phyloP scores from a whole-genome alignment of 2,329 filamentous ascomycete species.

The Colletotrichum ledebouriae region DNA sequence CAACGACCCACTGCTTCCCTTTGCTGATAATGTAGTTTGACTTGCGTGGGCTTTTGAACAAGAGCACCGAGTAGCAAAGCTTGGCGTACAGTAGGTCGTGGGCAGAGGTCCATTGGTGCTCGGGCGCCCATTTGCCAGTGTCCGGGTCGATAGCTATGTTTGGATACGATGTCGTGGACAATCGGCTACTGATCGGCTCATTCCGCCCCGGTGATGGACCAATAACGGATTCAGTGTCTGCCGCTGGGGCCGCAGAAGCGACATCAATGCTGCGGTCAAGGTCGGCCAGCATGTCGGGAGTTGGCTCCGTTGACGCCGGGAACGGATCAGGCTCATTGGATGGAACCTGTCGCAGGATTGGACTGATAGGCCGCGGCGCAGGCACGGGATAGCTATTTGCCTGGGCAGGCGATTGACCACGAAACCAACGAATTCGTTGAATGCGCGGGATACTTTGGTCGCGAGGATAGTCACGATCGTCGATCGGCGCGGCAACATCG shows the following conservation, averaged over 20 bases:
- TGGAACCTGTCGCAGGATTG: slow-evolving; percentile 17
- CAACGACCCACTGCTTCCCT: slow-evolving; percentile 70
- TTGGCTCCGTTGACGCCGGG: slow-evolving; percentile 36
- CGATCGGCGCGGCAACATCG: slow-evolving; percentile 77
- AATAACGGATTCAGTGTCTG: slow-evolving; percentile 26
- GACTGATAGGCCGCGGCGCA: slow-evolving; percentile 37
- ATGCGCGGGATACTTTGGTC: slow-evolving; percentile 73
- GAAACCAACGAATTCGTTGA: slow-evolving; percentile 65
- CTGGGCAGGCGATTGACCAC: slow-evolving; percentile 53
- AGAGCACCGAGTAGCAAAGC: slow-evolving; percentile 70
- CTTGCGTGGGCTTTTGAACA: slow-evolving; percentile 69
- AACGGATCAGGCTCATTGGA: slow-evolving; percentile 29
- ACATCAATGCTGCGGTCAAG: slow-evolving; percentile 6
- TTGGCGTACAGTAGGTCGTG: slow-evolving; percentile 73
- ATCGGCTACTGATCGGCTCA: slow-evolving; percentile 50
- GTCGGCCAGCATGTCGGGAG: slow-evolving; percentile 26
- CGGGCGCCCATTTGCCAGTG: slow-evolving; percentile 69
- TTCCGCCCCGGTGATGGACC: slow-evolving; percentile 41
- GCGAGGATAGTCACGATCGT: slow-evolving; percentile 75
- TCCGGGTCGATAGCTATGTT: slow-evolving; percentile 61
- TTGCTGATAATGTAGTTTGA: slow-evolving; percentile 69
- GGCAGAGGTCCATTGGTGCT: slow-evolving; percentile 66
- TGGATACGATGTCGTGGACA: slow-evolving; percentile 61
- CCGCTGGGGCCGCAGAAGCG: slow-evolving; percentile 8
- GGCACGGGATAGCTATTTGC: slow-evolving; percentile 43